phyloP scores from a whole-genome alignment of 139 green algal genomes.

The Chlamydomonas sp. region DNA sequence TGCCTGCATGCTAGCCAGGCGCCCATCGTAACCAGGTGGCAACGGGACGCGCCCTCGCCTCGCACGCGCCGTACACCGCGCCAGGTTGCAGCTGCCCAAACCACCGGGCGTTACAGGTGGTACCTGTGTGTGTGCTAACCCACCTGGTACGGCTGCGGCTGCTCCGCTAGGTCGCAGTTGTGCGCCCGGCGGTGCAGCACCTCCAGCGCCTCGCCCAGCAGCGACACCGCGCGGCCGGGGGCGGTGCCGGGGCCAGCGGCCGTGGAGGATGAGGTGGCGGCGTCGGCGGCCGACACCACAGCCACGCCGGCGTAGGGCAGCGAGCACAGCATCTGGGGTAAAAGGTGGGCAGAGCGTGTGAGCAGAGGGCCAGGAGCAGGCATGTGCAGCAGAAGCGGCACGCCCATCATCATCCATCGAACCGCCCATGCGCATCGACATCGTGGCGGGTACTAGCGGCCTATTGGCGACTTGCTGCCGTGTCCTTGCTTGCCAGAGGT shows the following conservation, averaged over 20 bases:
- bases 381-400: not conserved
- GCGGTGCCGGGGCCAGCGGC: not conserved
- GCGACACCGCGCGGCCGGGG: constrained; percentile 12
- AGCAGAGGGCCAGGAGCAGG: not conserved
- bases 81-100: not conserved
- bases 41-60: too few species aligned
- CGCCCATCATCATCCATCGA: too few species aligned
- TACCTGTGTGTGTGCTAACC: too few species aligned
- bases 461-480: not conserved
- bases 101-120: not conserved
- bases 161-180: constrained; percentile 46
- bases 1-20: too few species aligned
- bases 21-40: too few species aligned
- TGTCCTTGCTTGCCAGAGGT: not conserved
- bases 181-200: constrained; percentile 47
- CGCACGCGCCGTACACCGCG: too few species aligned
- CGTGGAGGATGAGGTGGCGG: not conserved
- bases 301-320: constrained; percentile 46
- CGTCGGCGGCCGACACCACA: not conserved
- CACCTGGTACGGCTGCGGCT: constrained; percentile 50
- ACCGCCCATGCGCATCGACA: not conserved
- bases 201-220: constrained; percentile 48
- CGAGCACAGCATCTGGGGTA: constrained; percentile 33
- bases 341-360: not conserved
- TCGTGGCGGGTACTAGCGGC: not conserved